phyloP scores from a whole-genome alignment of 2,329 filamentous ascomycete genomes.

The Colletotrichum ledebouriae region DNA sequence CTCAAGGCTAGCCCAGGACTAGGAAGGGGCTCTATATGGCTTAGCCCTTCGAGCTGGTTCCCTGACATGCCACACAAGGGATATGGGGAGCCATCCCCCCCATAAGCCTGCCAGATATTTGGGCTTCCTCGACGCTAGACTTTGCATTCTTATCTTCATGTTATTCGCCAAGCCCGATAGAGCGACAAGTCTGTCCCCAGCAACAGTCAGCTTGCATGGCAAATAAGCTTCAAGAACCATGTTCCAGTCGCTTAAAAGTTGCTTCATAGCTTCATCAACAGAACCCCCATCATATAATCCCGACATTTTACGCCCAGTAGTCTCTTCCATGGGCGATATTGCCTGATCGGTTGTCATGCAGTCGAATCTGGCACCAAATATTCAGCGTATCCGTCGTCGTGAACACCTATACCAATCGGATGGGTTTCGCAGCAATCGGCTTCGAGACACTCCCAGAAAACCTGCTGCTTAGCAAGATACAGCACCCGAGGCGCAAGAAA shows the following conservation, averaged over 20 bases:
- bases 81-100: background rate
- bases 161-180: background rate
- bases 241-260: background rate
- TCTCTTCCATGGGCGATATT: background rate
- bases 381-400: too few species aligned
- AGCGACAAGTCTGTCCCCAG: background rate
- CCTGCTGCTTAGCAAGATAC: background rate
- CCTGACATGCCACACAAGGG: background rate
- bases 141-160: too few species aligned
- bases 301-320: too few species aligned
- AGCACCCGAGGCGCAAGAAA: constrained; percentile 1
- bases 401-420: background rate
- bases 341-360: too few species aligned
- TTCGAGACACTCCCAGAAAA: constrained; percentile 6
- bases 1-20: background rate
- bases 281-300: background rate
- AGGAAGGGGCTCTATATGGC: background rate
- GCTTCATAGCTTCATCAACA: background rate
- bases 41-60: background rate
- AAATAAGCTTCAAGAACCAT: background rate
- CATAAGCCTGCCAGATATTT: background rate
- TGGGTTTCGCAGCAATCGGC: background rate
- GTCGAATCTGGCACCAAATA: too few species aligned
- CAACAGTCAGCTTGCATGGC: background rate
- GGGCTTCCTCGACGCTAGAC: background rate